Evolutionary conservation across 164 flowering plant species (phyloP), one percentile per base, ranked within the genome.

Genomic region (Nymphaea colorata): DNA sequence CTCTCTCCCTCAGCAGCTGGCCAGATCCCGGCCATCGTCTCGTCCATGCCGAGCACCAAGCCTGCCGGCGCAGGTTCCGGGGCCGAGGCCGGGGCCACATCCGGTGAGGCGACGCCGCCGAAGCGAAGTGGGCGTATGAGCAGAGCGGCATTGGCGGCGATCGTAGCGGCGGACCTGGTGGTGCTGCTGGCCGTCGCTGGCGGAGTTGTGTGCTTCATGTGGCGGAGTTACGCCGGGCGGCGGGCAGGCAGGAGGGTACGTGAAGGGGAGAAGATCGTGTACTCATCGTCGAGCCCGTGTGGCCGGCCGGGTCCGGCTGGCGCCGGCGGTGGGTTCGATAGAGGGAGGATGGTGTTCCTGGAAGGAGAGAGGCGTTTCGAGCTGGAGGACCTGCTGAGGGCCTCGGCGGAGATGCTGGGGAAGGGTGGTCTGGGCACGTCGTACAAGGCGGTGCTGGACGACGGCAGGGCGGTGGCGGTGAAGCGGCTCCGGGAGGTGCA

Each of bases 341-440:
- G 88, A 74, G 96, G 96, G 0, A 74, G 76, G 64, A 84, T 92
- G 93, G 87, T 90, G 68, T 92, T 92, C 77, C 85, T 87, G 67
- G 87, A 87, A 11, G 93, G 86, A 8, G 81, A 61, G 69, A 81
- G 73, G 83, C 75, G 80, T 78, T 92, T 92, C 66, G 96, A 92
- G 80, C 85, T 92, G 43, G 98, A 92, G 71, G 98, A 92, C 71
- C 71, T 92, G 77, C 82, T 92, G 17, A 77, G 87, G 65, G 98
- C 98, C 3, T 90, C 98, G 57, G 98, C 98, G 17, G 98, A 92
- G 73, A 88, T 90, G 93, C 74, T 92, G 76, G 98, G 98, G 4
- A 92, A 90, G 76, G 98, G 98, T 2, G 89, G 86, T 47, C 84
- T 86, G 45, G 96, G 98, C 36, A 92, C 96, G 59, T 89, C 91